Base-by-base conservation (phyloP, 2,329 filamentous ascomycete genomes). In the Epichloe glyceriae region DNA sequence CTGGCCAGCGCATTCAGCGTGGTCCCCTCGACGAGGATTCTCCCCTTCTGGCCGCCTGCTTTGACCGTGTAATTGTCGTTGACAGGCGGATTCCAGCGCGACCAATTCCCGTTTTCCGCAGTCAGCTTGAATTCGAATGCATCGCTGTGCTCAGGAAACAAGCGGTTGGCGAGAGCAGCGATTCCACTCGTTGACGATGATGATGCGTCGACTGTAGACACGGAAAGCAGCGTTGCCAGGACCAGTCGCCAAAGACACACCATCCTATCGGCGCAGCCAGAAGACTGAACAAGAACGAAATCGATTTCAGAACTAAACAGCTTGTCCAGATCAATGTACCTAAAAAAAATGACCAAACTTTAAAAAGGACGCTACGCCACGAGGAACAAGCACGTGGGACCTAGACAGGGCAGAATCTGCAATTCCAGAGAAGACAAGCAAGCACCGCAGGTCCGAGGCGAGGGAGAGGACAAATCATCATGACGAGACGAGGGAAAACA, bases 51-150 rank as follows among this genome's bases (percentile, higher is more conserved):
- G 30, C 30, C n/a, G 14, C 44, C 41, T 6, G 42, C 42, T 3
- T 47, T n/a, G 8, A 59, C 53, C 7, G 52, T 57, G 47, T 59
- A 59, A 15, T 55, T 54, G 46, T 59, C 57, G 12, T 58, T 58
- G 15, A 42, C 35, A 2, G 56, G 53, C 17, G 46, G 47, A 20
- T 59, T 57, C 54, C 54, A 58, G 10, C 57, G 54, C 35, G 57
- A 59, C 55, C 52, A 58, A 11, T 50, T 48, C 10, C 52, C 52
- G 12, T 53, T 38, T 12, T 46, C 12, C 4, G 42, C 26, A 1
- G 55, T 56, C 20, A 59, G 45, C 7, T 42, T 44, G 44, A 59
- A 57, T 37, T 53, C 49, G 40, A 59, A 58, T 1, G 42, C 30
- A 19, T 52, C 44, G 30, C 51, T 50, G 7, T 53, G 50, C 5